Base-by-base conservation (phyloP, 2,329 filamentous ascomycete species). In the Stagonosporopsis tanaceti region DNA sequence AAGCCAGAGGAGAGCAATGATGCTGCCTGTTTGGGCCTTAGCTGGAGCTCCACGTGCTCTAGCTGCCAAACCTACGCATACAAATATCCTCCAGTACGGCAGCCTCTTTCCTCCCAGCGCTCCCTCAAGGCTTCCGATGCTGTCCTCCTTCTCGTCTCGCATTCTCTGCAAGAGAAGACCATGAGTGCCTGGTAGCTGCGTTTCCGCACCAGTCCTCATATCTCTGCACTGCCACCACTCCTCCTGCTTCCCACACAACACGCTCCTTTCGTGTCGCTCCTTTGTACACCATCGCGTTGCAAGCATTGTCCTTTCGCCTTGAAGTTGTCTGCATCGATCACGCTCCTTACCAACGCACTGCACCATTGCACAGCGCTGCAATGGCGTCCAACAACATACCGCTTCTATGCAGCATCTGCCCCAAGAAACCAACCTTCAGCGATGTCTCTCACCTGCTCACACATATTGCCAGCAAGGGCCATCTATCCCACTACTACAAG, bases 371-470 rank as follows among this genome's bases (percentile, higher is more conserved):
- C 42, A 52, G 51, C 57, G 64, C 70, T 68, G 71, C 66, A 68
- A 78, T 76, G 76, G 72, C 76, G 57, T 62, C 67, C 63, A 66
- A 68, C 65, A 69, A 64, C 45, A 88, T 93, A 57, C 87, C 90
- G 54, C 86, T 97, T 46, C 79, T 87, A 66, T 98, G 94, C 85
- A 88, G 84, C 70, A 89, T 97, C 65, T 98, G 94, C 74, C 89
- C 90, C 34, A 91, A 89, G 65, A 85, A 84, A 59, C 91, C 92
- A 37, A 85, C 79, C 28, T 97, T 97, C 78, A 96, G 92, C 53
- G 94, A 98, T 76, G 83, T 93, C 41, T 97, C 93, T 32, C 94
- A 97, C 76, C 82, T 97, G 35, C 85, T 98, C 71, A 98, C 94
- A 12, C 94, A 98, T 73, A 87, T 97, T 61, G 87, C 90, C 58